Base-by-base conservation (phyloP, 495 filamentous ascomycete species). In the Halenospora varia region DNA sequence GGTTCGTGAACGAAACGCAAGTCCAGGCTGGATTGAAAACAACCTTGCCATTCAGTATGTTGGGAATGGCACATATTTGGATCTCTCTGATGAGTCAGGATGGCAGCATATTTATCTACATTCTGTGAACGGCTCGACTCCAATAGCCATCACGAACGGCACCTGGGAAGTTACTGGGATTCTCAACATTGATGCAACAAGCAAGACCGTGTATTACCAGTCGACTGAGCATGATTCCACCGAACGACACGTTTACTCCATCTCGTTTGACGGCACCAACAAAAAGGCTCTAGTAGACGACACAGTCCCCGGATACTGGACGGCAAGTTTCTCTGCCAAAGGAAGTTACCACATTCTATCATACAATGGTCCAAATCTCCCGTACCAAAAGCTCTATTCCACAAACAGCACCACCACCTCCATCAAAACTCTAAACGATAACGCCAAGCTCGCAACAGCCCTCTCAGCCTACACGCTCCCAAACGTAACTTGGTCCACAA, bases 21-120 rank as follows among this genome's bases (percentile, higher is more conserved):
- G 71, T 0, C 79, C 82, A 48, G 81, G 81, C 1, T 84, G 81
- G 81, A 63, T 84, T 13, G 82, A 84, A 41, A 76, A 80, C 56
- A 72, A 75, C 48, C 54, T 71, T 2, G 74, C 77, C 1, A 81
- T 82, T 50, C 56, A 59, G 18, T 84, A 74, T 51, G 70, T 79
- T 18, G 55, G 56, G 9, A 69, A 58, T 2, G 57, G 68, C 15
- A 80, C 76, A 49, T 83, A 84, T 58, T 54, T 84, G 19, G 81
- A 84, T 53, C 57, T 82, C 4, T 82, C 77, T 0, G 80, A 83
- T 61, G 74, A 77, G 48, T 75, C 73, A 3, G 81, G 81, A 10
- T 84, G 75, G 70, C 70, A 69, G 18, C 81, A 83, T 52, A 62
- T 84, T 26, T 84, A 84, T 62, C 68, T 83, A 3, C 77, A 77